Conservation (phyloP, 495 filamentous ascomycete species). For the Hypomontagnella submonticulosa region DNA sequence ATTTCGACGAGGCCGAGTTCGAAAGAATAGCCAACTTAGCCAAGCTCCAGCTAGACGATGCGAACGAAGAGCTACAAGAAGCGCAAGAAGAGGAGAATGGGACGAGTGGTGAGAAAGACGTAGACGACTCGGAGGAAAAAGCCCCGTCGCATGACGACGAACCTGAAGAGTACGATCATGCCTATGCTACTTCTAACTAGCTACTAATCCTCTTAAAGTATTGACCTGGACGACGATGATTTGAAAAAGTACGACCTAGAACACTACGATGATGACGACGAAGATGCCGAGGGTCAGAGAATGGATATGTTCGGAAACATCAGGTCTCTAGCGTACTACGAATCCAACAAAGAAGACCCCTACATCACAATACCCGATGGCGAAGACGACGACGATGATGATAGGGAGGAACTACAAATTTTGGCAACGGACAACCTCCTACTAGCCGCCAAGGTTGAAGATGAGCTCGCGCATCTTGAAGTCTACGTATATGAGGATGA, state of each 20-base stretch:
- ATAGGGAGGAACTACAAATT: slow-evolving; percentile 94
- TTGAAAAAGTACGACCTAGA: slow-evolving; percentile 96
- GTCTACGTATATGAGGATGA: slow-evolving; percentile 96
- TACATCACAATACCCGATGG: slow-evolving; percentile 88
- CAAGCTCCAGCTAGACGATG: slow-evolving; percentile 91
- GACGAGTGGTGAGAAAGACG: slow-evolving; percentile 28
- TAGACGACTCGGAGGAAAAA: slow-evolving; percentile 42
- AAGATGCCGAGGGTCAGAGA: slow-evolving; percentile 70
- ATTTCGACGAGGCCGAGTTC: slow-evolving; percentile 93
- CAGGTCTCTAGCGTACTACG: slow-evolving; percentile 90
- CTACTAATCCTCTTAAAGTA: slow-evolving; percentile 47
- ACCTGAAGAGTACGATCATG: slow-evolving; percentile 50
- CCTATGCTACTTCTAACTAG: neutral
- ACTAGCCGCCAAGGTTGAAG: slow-evolving; percentile 91
- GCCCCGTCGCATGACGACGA: slow-evolving; percentile 43
- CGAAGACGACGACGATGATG: slow-evolving; percentile 80
- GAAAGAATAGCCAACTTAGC: slow-evolving; percentile 89
- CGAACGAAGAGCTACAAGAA: slow-evolving; percentile 82
- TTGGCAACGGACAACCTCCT: slow-evolving; percentile 91
- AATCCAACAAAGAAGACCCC: slow-evolving; percentile 91
- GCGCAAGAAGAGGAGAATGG: slow-evolving; percentile 62
- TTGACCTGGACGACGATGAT: slow-evolving; percentile 77
- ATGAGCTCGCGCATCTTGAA: slow-evolving; percentile 95
- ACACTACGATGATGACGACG: slow-evolving; percentile 86
- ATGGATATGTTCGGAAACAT: slow-evolving; percentile 96